Evolutionary conservation across 1,284 basidiomycete species (phyloP), one percentile per base, ranked within the genome.

Genomic region (Ganoderma meredithae): DNA sequence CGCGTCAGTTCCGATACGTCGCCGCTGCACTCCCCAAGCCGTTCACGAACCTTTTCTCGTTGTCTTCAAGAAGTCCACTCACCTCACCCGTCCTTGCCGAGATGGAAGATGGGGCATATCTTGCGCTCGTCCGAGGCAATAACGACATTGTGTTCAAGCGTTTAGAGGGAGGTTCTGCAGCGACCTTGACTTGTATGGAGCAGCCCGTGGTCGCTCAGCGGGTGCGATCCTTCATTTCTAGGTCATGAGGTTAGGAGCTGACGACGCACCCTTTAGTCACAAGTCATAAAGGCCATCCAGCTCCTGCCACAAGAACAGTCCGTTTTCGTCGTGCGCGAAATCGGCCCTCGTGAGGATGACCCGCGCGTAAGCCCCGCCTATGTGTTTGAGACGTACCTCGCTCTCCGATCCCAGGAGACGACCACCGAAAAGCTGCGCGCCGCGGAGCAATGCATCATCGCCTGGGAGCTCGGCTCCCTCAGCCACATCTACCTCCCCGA

Each of bases 281-380:
- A 88, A 71, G 78, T 78, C 39, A 86, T 90, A 71, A 81, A 81
- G 62, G 84, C 82, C 22, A 81, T 87, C 66, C 85, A 88, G 49
- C 81, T 87, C n/a, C 75, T 90, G 49, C 86, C 89, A 1, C 76
- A 78, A 3, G 87, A 90, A 73, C 77, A 80, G n/a, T 81, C 86
- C 62, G 77, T 91, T 15, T 79, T 91, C 41, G 82, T 89, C 66
- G 81, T 90, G 40, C 88, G 89, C 44, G 82, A 68, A 53, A 31
- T 71, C n/a, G 61, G 55, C 22, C 63, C 41, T 33, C 61, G 68
- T 65, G 62, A 72, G 74, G 66, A 69, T 66, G 7, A 75, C 60
- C 33, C 43, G 6, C 49, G 62, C 13, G 19, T 27, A 8, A 43
- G 53, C 36, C 67, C 69, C 6, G 58, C 69, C 2, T 72, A 72